Evolutionary conservation across 257 asterid species (phyloP), one percentile per base, ranked within the genome.

Genomic region (Solanum medicagineum): DNA sequence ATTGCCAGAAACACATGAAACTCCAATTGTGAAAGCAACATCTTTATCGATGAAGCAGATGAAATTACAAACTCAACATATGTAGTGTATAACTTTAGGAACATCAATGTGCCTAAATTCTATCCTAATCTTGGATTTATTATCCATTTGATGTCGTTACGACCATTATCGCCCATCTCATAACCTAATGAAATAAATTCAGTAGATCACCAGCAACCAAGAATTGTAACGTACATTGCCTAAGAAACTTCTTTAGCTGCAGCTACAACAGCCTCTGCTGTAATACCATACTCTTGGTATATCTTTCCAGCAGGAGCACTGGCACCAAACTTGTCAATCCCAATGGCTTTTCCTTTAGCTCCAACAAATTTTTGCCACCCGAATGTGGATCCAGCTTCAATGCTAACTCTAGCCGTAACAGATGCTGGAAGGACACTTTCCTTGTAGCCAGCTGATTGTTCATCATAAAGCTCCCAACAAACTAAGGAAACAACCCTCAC

Each of bases 401-500:
- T 90, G 88, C 98, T 94, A 32, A 93, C 95, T 85, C 97, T 89
- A 83, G 95, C 93, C 6, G 94, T 91, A 49, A 93, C 94, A 15
- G 90, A 87, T 22, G 83, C 83, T 11, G 96, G 97, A 59, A 93
- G 86, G 20, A 92, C 94, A 20, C 94, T 93, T 85, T 95, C 98
- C 91, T 92, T 94, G 88, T 95, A 95, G 24, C 91, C 93, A 16
- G 91, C 92, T 5, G 96, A 87, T 83, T 95, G 98, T 20, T 90
- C 95, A 16, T 89, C 93, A 24, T 89, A 95, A 53, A 94, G 97
- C 91, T 93, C 97, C 98, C 98, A 94, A 45, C 91, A 92, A 87
- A 93, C 96, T 1, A 94, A 88, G 5, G 98, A 94, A 83, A 95
- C 98, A 6, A 95, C 98, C 85, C 98, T 90, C 45, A 94, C 97